Conservation (phyloP, 2,329 filamentous ascomycete genomes). For the Sporothrix mexicana region DNA sequence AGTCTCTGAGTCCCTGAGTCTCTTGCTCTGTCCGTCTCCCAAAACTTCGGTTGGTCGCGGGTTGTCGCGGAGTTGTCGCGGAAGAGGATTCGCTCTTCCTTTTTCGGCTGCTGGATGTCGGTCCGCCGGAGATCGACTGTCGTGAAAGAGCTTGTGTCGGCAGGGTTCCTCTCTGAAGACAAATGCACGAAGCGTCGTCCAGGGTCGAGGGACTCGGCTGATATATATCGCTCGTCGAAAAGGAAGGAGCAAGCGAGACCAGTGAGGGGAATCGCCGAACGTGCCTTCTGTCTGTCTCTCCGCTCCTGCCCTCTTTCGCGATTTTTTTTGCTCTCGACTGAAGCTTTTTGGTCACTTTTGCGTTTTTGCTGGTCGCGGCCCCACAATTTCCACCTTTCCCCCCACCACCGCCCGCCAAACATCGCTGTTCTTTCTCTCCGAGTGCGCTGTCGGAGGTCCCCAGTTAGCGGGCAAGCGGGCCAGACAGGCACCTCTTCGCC, state of each 20-base stretch:
- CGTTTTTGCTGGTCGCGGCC: slow-evolving; percentile 16
- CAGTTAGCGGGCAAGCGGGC: not conserved
- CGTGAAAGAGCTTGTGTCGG: not conserved
- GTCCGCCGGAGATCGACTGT: not conserved
- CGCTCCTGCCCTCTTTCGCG: slow-evolving; percentile 13
- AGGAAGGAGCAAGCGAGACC: not conserved
- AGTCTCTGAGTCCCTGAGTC: too few relatives aligned
- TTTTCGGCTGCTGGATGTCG: slow-evolving; percentile 1
- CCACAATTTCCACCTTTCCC: not conserved
- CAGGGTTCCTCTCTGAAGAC: too few relatives aligned
- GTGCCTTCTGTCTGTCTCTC: not conserved
- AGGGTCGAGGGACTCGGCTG: not conserved
- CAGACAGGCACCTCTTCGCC: not conserved
- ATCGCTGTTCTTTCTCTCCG: not conserved
- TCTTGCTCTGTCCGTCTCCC: too few relatives aligned
- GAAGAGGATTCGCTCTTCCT: not conserved
- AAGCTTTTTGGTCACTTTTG: not conserved
- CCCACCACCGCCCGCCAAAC: slow-evolving; percentile 1
- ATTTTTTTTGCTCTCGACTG: slow-evolving; percentile 10
- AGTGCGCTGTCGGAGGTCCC: not conserved
- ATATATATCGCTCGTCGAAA: slow-evolving; percentile 13
- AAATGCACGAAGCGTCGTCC: too few relatives aligned
- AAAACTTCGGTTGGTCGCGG: not conserved
- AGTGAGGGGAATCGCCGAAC: not conserved
- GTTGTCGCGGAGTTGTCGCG: slow-evolving; percentile 14